These are phyloP conservation scores for Aquilaria sinensis DNA, from an alignment of 345 rosid species.

Conservation along the genomic window DNA sequence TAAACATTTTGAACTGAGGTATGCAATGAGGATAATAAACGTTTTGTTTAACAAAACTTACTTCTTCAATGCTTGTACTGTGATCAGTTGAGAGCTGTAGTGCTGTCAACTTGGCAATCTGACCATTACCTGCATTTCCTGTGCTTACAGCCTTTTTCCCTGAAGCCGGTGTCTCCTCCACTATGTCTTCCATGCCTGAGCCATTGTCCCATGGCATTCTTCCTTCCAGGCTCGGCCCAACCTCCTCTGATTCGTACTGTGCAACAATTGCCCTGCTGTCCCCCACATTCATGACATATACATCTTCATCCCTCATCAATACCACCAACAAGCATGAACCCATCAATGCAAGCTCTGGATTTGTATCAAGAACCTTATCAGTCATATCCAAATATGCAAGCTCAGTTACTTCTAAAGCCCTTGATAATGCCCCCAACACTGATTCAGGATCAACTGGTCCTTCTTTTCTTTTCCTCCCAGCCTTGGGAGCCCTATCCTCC, in stretches of 20 bases:
- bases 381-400: slow-evolving; percentile 87
- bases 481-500: slow-evolving; percentile 52
- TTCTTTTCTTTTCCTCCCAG: slow-evolving; percentile 58
- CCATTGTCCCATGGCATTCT: slow-evolving; percentile 25
- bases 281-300: slow-evolving; percentile 94
- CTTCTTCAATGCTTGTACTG: slow-evolving; percentile 94
- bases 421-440: slow-evolving; percentile 80
- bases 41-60: slow-evolving; percentile 30
- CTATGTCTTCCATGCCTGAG: slow-evolving; percentile 36
- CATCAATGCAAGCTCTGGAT: slow-evolving; percentile 97
- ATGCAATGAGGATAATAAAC: slow-evolving; percentile 1
- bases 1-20: background rate
- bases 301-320: slow-evolving; percentile 95
- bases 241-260: slow-evolving; percentile 48
- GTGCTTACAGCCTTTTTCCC: slow-evolving; percentile 21
- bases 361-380: slow-evolving; percentile 74
- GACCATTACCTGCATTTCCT: slow-evolving; percentile 29
- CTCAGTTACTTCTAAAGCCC: slow-evolving; percentile 76
- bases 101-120: slow-evolving; percentile 47
- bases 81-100: slow-evolving; percentile 94
- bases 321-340: slow-evolving; percentile 92
- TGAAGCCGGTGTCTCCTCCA: slow-evolving; percentile 32
- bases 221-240: slow-evolving; percentile 27
- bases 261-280: slow-evolving; percentile 98
- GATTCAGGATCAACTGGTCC: slow-evolving; percentile 73